These are phyloP conservation scores for Komagataella kurtzmanii DNA, from an alignment of 805 yeast species.

Conservation along the genomic window DNA sequence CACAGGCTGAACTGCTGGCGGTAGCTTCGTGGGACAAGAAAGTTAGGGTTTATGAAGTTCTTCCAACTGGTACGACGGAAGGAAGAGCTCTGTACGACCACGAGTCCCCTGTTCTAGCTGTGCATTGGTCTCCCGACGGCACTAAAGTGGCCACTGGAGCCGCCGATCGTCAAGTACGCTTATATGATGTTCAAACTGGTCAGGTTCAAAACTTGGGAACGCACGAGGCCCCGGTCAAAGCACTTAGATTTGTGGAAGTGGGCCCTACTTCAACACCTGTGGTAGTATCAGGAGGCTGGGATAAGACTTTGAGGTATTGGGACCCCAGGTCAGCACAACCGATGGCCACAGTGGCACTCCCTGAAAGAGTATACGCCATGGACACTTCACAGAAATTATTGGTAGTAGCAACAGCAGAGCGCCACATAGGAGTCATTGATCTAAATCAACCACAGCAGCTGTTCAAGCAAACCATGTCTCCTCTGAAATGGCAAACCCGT, in stretches of 20 bases:
- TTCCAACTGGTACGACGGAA: conserved; percentile 61
- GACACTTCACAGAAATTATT: conserved; percentile 68
- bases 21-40: conserved; percentile 92
- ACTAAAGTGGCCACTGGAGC: conserved; percentile 82
- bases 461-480: conserved; percentile 60
- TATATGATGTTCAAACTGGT: conserved; percentile 73
- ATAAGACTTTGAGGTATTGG: conserved; percentile 90
- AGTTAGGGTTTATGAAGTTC: conserved; percentile 83
- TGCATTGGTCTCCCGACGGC: conserved; percentile 82
- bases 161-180: conserved; percentile 74
- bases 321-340: conserved; percentile 81
- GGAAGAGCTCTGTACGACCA: conserved; percentile 87
- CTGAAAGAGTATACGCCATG: conserved; percentile 87
- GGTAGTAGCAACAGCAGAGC: conserved; percentile 90
- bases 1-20: conserved; percentile 70
- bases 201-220: conserved; percentile 76
- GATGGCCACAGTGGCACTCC: conserved; percentile 65
- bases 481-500: conserved; percentile 84
- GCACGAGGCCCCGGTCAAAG: conserved; percentile 70
- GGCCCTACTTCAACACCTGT: conserved; percentile 77
- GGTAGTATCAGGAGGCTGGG: conserved; percentile 93
- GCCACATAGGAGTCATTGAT: conserved; percentile 67
- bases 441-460: conserved; percentile 73
- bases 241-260: conserved; percentile 66
- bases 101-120: conserved; percentile 72